phyloP scores from a whole-genome alignment of 176 grass and related monocot species.

The Dendrocalamus sinicus region DNA sequence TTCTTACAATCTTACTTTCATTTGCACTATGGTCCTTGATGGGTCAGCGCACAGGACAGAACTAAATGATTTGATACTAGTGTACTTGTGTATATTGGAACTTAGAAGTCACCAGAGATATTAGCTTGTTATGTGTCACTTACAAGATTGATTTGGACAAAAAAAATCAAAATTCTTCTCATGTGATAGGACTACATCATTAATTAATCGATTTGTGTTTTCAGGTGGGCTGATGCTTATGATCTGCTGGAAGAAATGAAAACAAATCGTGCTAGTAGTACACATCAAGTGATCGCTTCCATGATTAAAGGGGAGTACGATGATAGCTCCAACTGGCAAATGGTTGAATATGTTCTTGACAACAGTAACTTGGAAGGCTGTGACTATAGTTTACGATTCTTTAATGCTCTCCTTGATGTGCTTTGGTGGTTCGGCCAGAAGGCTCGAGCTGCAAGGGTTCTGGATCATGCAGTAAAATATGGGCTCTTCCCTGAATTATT shows the following conservation, averaged over 20 bases:
- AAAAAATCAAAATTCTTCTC: slow-evolving; percentile 17
- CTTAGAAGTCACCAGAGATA: neutral
- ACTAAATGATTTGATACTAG: slow-evolving; percentile 27
- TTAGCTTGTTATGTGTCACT: slow-evolving; percentile 5
- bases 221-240: slow-evolving; percentile 85
- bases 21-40: neutral
- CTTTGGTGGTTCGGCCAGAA: slow-evolving; percentile 94
- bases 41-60: neutral
- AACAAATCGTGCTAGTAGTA: slow-evolving; percentile 65
- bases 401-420: slow-evolving; percentile 86
- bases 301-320: slow-evolving; percentile 95
- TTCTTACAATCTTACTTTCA: neutral
- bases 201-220: slow-evolving; percentile 19
- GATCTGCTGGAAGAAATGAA: slow-evolving; percentile 93
- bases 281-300: slow-evolving; percentile 82
- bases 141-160: neutral
- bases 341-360: slow-evolving; percentile 87
- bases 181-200: slow-evolving; percentile 17
- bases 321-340: slow-evolving; percentile 91
- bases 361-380: slow-evolving; percentile 82
- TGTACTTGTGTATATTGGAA: neutral
- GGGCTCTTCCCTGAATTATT: slow-evolving; percentile 87
- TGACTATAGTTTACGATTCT: slow-evolving; percentile 78
- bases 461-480: slow-evolving; percentile 68
- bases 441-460: slow-evolving; percentile 69